Conservation (phyloP, 805 yeast species). For the Cyberlindnera suaveolens region DNA sequence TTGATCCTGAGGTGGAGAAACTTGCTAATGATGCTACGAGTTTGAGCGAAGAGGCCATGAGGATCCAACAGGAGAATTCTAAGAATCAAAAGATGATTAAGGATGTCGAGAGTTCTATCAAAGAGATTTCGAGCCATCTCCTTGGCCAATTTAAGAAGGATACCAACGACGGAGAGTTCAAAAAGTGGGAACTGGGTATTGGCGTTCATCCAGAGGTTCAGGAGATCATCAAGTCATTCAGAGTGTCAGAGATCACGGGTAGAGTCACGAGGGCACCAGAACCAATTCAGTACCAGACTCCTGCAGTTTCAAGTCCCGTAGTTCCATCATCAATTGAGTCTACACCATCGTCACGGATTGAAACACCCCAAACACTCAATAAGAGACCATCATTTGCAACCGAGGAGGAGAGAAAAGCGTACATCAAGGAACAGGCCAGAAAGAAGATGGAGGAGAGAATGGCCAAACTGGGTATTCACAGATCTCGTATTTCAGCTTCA, state of each 20-base stretch:
- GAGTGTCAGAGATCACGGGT: conserved; percentile 13
- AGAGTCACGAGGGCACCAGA: conserved; percentile 7
- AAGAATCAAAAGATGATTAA: conserved; percentile 52
- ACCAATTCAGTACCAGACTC: not conserved
- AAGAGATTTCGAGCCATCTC: conserved; percentile 44
- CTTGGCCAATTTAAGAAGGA: conserved; percentile 21
- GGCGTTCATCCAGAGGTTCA: conserved; percentile 55
- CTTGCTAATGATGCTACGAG: conserved; percentile 29
- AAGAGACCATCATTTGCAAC: conserved; percentile 17
- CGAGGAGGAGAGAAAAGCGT: conserved; percentile 66
- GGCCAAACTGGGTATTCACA: conserved; percentile 46
- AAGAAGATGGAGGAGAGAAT: conserved; percentile 78
- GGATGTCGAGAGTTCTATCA: conserved; percentile 68
- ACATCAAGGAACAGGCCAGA: conserved; percentile 73
- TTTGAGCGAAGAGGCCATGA: conserved; percentile 44
- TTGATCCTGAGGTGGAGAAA: conserved; percentile 30
- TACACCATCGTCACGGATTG: conserved; percentile 2
- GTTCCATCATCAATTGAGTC: conserved; percentile 1
- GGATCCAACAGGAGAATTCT: conserved; percentile 47
- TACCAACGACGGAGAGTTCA: conserved; percentile 28
- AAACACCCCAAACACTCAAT: conserved; percentile 1
- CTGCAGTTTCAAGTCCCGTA: no score
- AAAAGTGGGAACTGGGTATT: conserved; percentile 78
- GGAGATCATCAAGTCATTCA: conserved; percentile 19
- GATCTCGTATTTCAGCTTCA: not conserved